Evolutionary conservation across 2,329 filamentous ascomycete genomes (phyloP).

Genomic region (Fusarium zealandicum): DNA sequence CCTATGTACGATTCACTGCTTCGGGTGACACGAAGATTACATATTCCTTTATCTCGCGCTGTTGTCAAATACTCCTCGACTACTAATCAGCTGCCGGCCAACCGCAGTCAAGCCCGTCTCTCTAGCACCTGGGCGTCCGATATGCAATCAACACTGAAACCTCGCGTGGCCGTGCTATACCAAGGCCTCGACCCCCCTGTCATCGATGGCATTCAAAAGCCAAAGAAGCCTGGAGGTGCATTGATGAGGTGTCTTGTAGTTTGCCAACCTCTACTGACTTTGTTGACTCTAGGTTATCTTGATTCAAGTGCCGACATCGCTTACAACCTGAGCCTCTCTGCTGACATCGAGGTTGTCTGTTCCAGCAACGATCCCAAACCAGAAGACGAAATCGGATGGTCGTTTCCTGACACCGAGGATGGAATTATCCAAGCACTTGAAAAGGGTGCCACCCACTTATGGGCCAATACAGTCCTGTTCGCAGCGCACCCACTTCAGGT

Average conservation of each 20-base stretch:
- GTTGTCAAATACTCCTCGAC: not conserved
- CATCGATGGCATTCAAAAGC: constrained; percentile 56
- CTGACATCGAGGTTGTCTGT: too few species aligned
- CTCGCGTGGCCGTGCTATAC: constrained; percentile 53
- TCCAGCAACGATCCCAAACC: too few species aligned
- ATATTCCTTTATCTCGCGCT: not conserved
- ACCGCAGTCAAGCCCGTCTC: not conserved
- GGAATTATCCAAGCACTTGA: too few species aligned
- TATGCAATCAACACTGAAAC: constrained; percentile 3
- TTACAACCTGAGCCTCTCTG: constrained; percentile 29
- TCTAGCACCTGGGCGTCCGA: not conserved
- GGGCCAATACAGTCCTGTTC: too few species aligned
- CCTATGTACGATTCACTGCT: not conserved
- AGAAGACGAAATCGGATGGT: too few species aligned
- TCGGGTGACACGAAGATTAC: not conserved
- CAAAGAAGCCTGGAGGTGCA: constrained; percentile 53
- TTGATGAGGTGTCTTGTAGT: not conserved
- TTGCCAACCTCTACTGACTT: not conserved
- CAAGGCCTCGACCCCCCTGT: constrained; percentile 56
- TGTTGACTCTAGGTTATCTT: constrained; percentile 23
- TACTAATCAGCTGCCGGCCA: too few species aligned
- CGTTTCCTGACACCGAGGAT: too few species aligned
- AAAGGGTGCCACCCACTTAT: too few species aligned
- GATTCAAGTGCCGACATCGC: constrained; percentile 33
- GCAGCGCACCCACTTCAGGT: too few species aligned